Conservation (phyloP, 768 basidiomycete species). For the Hypholoma sublateritium region DNA sequence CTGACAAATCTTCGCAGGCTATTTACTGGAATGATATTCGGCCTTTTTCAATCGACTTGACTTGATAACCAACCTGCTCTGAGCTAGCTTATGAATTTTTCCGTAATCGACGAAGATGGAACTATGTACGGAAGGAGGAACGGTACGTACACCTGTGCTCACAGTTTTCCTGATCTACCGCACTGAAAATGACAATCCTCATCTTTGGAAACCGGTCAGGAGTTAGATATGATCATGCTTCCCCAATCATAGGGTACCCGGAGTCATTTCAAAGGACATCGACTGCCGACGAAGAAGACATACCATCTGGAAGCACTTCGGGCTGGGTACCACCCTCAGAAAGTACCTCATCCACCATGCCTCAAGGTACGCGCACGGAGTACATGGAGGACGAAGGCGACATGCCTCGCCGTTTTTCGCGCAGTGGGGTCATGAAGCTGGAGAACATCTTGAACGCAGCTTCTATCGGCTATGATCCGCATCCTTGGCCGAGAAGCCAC, state of each 20-base stretch:
- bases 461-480: conserved; percentile 8
- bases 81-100: not conserved
- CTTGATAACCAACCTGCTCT: conserved; percentile 1
- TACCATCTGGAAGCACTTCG: conserved; percentile 1
- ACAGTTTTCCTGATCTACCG: not conserved
- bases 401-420: conserved; percentile 5
- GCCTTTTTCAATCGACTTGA: not conserved
- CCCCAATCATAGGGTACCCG: conserved; percentile 15
- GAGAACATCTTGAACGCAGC: conserved; percentile 25
- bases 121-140: not conserved
- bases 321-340: not conserved
- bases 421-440: conserved; percentile 23
- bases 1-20: conserved; percentile 22
- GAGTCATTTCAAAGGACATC: conserved; percentile 22
- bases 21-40: conserved; percentile 14
- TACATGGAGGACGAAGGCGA: not conserved
- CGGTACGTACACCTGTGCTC: not conserved
- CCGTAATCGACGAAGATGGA: not conserved
- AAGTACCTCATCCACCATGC: conserved; percentile 1
- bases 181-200: not conserved
- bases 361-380: not conserved
- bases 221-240: not conserved
- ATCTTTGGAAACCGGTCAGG: not conserved
- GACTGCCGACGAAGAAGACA: conserved; percentile 5
- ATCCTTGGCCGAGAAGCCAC: not conserved